A percentile compares a stretch with the other conserved stretches of the same genome.
These are phyloP conservation scores for Xylariomycetidae sp. DNA, from an alignment of 2,329 filamentous ascomycete species.

Conservation along the genomic window DNA sequence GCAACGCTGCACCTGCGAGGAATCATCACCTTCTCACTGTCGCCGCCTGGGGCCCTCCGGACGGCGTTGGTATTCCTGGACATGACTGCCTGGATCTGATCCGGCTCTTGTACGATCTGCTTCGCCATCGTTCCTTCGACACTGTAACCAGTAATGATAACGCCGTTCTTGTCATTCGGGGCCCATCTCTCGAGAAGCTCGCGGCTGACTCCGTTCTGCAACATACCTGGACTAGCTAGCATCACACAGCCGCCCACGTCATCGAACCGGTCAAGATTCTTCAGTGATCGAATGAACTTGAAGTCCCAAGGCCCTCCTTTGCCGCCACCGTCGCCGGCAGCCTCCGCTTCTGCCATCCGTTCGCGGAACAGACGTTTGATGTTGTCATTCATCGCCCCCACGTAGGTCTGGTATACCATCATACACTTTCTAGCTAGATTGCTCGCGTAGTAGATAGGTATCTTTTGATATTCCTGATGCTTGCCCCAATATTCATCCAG, in stretches of 20 bases:
- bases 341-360: constrained; percentile 85
- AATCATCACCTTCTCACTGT: constrained; percentile 86
- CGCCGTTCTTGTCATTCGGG: constrained; percentile 93
- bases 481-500: constrained; percentile 95
- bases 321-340: constrained; percentile 65
- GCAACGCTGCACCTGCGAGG: constrained; percentile 88
- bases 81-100: constrained; percentile 93
- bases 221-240: constrained; percentile 96
- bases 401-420: constrained; percentile 97
- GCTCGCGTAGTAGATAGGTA: constrained; percentile 95
- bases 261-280: constrained; percentile 91
- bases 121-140: constrained; percentile 99
- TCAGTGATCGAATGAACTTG: constrained; percentile 85
- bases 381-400: constrained; percentile 98
- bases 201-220: constrained; percentile 92
- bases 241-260: constrained; percentile 95
- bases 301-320: constrained; percentile 96
- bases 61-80: constrained; percentile 63
- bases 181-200: constrained; percentile 94
- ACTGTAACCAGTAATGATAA: constrained; percentile 97
- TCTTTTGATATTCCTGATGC: constrained; percentile 81
- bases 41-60: constrained; percentile 58
- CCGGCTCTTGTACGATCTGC: constrained; percentile 89
- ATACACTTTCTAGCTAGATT: constrained; percentile 95
- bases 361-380: constrained; percentile 94